Base-by-base conservation (phyloP, 2,329 filamentous ascomycete genomes). In the Penicillium palitans region DNA sequence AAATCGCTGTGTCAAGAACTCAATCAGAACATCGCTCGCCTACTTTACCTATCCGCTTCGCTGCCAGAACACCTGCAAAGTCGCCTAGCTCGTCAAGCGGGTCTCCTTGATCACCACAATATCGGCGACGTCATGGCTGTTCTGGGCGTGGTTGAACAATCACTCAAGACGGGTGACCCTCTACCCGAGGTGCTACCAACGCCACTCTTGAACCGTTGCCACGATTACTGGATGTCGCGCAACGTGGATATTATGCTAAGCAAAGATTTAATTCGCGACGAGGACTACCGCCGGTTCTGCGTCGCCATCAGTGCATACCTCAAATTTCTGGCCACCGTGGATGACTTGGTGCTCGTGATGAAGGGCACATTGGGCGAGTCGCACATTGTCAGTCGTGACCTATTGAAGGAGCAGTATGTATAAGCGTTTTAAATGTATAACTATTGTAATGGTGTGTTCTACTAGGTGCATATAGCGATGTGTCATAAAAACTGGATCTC, bases 81-180 rank as follows among this genome's bases (percentile, higher is more conserved):
- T 2, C 75, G 78, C 0, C 70, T 83, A 0, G 68, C 73, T 0
- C 69, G 62, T 0, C 66, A 70, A 0, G 70, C 72, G 0, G 80
- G 80, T 1, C 66, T 81, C 1, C 63, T 78, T 0, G 76, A 80
- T 31, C 75, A 81, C 17, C 68, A 71, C 1, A 71, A 70, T n/a
- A 77, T 83, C 10, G 80, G 78, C 4, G 80, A 82, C 29, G 61
- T 81, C 51, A 84, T 83, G 81, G 79, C 79, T 1, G 79, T 83
- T 2, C 64, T 83, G 0, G 71, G 70, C 1, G 74, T 83, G 3
- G 66, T 81, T 7, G 79, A 81, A 49, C 79, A 82, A 50, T 70
- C 79, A 2, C 65, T 84, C 15, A 75, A 78, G 21, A 82, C 79
- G 0, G 81, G 79, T 0, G 75, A 76, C n/a, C 73, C 81, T 0